phyloP scores from a whole-genome alignment of 495 filamentous ascomycete genomes.

The Penicillium cinerascens region DNA sequence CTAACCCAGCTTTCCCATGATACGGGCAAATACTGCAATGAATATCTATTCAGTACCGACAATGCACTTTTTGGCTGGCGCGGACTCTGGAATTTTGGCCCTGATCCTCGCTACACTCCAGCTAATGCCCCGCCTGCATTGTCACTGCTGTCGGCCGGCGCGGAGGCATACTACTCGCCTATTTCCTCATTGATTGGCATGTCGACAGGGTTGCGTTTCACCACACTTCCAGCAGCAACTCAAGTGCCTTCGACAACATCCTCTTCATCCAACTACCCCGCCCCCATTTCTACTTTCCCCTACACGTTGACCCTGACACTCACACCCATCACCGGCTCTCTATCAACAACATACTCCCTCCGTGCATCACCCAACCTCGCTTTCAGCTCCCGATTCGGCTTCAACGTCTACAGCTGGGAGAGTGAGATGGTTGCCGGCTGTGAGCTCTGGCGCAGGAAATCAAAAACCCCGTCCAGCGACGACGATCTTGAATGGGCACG shows the following conservation, averaged over 20 bases:
- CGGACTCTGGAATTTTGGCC: slow-evolving; percentile 92
- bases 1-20: slow-evolving; percentile 85
- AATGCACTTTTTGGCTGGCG: slow-evolving; percentile 82
- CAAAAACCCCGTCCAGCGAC: slow-evolving; percentile 28
- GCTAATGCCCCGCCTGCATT: slow-evolving; percentile 19
- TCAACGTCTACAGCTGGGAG: slow-evolving; percentile 98
- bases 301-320: slow-evolving; percentile 89
- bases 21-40: slow-evolving; percentile 79
- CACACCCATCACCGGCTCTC: slow-evolving; percentile 88
- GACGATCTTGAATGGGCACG: slow-evolving; percentile 47
- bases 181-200: slow-evolving; percentile 87
- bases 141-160: slow-evolving; percentile 71
- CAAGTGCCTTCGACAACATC: slow-evolving; percentile 41
- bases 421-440: slow-evolving; percentile 86
- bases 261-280: slow-evolving; percentile 17
- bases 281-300: slow-evolving; percentile 58
- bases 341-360: slow-evolving; percentile 86
- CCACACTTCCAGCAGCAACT: slow-evolving; percentile 81
- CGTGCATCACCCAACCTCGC: slow-evolving; percentile 76
- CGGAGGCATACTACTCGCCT: slow-evolving; percentile 89
- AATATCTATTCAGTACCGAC: slow-evolving; percentile 90
- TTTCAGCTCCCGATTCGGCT: slow-evolving; percentile 86
- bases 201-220: slow-evolving; percentile 78
- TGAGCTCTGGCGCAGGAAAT: slow-evolving; percentile 75
- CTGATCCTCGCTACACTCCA: slow-evolving; percentile 57